Evolutionary conservation across 1,139 yeast species (phyloP).

Genomic region (Candida buenavistaensis): DNA sequence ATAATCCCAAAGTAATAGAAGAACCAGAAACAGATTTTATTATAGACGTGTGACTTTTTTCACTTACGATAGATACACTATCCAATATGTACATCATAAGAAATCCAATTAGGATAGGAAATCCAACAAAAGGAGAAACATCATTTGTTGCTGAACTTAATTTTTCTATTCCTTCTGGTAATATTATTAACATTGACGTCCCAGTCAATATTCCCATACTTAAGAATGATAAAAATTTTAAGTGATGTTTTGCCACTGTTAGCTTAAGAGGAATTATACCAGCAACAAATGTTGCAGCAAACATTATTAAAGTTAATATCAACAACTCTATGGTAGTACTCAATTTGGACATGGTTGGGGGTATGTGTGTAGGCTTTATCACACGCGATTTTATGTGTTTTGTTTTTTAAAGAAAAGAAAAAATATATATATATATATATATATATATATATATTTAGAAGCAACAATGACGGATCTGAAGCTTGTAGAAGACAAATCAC

Average conservation of each 20-base stretch:
- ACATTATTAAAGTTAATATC: slow-evolving; percentile 24
- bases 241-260: slow-evolving; percentile 13
- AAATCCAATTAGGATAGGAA: slow-evolving; percentile 49
- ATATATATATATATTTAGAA: too few species aligned
- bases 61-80: slow-evolving; percentile 21
- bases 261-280: slow-evolving; percentile 34
- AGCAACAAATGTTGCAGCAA: slow-evolving; percentile 28
- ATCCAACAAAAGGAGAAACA: slow-evolving; percentile 25
- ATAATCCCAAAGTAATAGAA: slow-evolving; percentile 59
- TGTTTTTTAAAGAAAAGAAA: too few species aligned
- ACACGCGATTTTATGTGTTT: too few species aligned
- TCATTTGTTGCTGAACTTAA: slow-evolving; percentile 26
- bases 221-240: slow-evolving; percentile 38
- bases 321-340: slow-evolving; percentile 8
- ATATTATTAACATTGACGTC: slow-evolving; percentile 60
- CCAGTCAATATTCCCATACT: slow-evolving; percentile 68
- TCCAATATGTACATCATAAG: slow-evolving; percentile 53
- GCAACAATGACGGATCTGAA: slow-evolving; percentile 2
- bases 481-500: slow-evolving; percentile 28
- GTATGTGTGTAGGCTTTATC: too few species aligned
- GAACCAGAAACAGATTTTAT: slow-evolving; percentile 24
- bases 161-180: slow-evolving; percentile 69
- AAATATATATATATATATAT: too few species aligned
- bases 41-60: slow-evolving; percentile 12
- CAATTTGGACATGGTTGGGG: too few species aligned